Evolutionary conservation across 768 basidiomycete species (phyloP).

Genomic region (Rhodotorula toruloides): DNA sequence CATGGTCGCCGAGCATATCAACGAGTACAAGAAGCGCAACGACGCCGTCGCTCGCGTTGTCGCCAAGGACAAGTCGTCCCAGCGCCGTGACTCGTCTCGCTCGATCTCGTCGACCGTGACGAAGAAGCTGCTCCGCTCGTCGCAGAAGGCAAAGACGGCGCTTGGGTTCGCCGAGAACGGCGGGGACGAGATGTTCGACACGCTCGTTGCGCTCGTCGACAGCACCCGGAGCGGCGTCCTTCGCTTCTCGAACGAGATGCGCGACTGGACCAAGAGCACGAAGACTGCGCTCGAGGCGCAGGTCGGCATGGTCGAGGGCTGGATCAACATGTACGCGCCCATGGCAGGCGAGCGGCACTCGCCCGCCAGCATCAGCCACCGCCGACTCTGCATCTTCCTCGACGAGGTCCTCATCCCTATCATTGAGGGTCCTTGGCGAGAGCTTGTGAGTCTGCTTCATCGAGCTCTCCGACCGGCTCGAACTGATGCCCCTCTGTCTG

Average conservation of each 20-base stretch:
- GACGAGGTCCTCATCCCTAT: constrained; percentile 32
- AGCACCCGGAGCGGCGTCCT: constrained; percentile 16
- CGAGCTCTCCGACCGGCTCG: not conserved
- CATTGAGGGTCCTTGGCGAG: constrained; percentile 39
- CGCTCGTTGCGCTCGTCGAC: constrained; percentile 34
- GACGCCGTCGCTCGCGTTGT: constrained; percentile 39
- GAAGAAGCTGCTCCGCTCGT: constrained; percentile 34
- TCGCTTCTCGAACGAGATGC: constrained; percentile 37
- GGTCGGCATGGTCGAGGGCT: constrained; percentile 34
- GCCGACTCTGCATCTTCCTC: constrained; percentile 37
- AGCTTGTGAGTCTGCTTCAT: constrained; percentile 27
- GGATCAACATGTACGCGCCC: constrained; percentile 41
- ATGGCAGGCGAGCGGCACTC: constrained; percentile 16
- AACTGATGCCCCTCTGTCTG: not conserved
- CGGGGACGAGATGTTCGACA: constrained; percentile 34
- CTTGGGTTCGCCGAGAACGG: constrained; percentile 17
- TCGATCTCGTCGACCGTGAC: constrained; percentile 26
- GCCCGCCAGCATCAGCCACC: constrained; percentile 18
- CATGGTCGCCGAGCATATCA: constrained; percentile 42
- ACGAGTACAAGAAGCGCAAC: constrained; percentile 41
- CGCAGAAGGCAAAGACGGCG: constrained; percentile 31
- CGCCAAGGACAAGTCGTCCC: constrained; percentile 17
- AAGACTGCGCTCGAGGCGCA: constrained; percentile 34
- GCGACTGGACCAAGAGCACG: constrained; percentile 35
- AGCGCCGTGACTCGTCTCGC: constrained; percentile 23